Conservation (phyloP, 805 yeast species). For the Pichia deserticola region DNA sequence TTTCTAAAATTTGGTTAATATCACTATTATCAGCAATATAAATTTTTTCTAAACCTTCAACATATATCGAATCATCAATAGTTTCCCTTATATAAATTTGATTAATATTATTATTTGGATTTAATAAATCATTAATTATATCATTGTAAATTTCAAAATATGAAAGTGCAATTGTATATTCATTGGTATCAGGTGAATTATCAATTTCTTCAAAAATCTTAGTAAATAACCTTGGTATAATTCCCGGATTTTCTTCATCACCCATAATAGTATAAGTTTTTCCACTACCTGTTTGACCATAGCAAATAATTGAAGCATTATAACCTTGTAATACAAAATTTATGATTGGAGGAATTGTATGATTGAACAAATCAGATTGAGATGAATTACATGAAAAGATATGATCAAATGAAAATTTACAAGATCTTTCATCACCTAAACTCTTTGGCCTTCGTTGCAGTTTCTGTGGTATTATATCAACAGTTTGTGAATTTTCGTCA, state of each 20-base stretch:
- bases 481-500: neutral
- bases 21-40: slow-evolving; percentile 55
- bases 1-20: slow-evolving; percentile 46
- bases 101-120: slow-evolving; percentile 26
- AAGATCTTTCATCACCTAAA: neutral
- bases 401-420: slow-evolving; percentile 47
- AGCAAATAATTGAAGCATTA: slow-evolving; percentile 34
- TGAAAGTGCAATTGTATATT: slow-evolving; percentile 46
- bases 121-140: slow-evolving; percentile 60
- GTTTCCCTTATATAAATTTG: slow-evolving; percentile 57
- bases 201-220: slow-evolving; percentile 50
- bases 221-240: slow-evolving; percentile 66
- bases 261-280: slow-evolving; percentile 82
- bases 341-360: slow-evolving; percentile 53
- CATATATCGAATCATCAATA: slow-evolving; percentile 41
- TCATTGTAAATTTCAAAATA: slow-evolving; percentile 82
- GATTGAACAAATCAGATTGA: slow-evolving; percentile 54
- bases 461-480: neutral
- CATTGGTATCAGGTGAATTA: slow-evolving; percentile 2
- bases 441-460: neutral
- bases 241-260: slow-evolving; percentile 40
- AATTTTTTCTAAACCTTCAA: slow-evolving; percentile 58
- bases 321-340: slow-evolving; percentile 63
- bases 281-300: slow-evolving; percentile 87
- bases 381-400: slow-evolving; percentile 46